Percentiles rank a stretch among this genome's conserved stretches.
phyloP scores from a whole-genome alignment of 2,329 filamentous ascomycete species.

The Uncinocarpus reesii region DNA sequence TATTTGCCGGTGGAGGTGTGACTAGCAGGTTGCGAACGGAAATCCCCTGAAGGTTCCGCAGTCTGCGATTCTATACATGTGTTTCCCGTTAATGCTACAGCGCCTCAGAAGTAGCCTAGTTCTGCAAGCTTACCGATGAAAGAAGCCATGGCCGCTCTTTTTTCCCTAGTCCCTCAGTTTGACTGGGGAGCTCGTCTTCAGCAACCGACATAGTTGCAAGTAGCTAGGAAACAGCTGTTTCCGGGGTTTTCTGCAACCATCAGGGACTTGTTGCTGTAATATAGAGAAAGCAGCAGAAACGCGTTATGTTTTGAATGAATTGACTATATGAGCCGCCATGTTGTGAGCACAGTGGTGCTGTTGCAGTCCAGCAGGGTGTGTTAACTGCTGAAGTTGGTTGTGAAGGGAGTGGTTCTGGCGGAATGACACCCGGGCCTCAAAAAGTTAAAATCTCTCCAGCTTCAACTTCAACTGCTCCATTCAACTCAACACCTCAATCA shows the following conservation, averaged over 20 bases:
- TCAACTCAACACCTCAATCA: neutral
- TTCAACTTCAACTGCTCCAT: neutral
- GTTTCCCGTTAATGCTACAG: neutral
- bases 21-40: constrained; percentile 78
- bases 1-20: constrained; percentile 38
- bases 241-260: neutral
- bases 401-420: neutral
- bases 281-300: neutral
- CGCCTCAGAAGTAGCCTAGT: neutral
- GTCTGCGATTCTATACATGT: constrained; percentile 61
- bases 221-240: constrained; percentile 1
- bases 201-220: constrained; percentile 8
- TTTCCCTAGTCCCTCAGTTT: constrained; percentile 26
- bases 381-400: too few species aligned
- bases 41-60: constrained; percentile 78
- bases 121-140: constrained; percentile 35
- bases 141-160: constrained; percentile 44
- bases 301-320: neutral
- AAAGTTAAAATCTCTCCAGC: constrained; percentile 13
- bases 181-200: constrained; percentile 2
- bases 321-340: neutral
- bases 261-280: neutral
- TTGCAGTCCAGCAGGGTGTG: neutral
- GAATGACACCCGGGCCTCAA: neutral
- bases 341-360: neutral